Evolutionary conservation across 352 stramenopile species (phyloP).

Genomic region (Phytophthora crassamura): DNA sequence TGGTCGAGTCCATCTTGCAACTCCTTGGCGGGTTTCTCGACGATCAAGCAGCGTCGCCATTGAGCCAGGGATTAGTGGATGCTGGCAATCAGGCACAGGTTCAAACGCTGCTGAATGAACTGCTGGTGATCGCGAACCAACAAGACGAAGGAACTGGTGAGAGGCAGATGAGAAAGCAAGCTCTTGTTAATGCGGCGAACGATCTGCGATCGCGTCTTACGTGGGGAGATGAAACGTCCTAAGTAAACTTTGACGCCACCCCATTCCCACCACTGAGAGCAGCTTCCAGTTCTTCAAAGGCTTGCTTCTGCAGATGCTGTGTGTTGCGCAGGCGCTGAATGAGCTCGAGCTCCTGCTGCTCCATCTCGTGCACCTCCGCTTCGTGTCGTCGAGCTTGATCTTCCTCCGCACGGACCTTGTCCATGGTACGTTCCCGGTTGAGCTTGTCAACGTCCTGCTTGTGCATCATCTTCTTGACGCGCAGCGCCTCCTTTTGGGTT

Average conservation of each 20-base stretch:
- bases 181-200: slow-evolving; percentile 35
- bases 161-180: slow-evolving; percentile 24
- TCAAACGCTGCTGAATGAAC: slow-evolving; percentile 27
- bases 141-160: slow-evolving; percentile 8
- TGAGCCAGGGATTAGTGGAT: slow-evolving; percentile 25
- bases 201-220: slow-evolving; percentile 30
- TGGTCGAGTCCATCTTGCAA: slow-evolving; percentile 18
- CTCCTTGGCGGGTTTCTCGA: slow-evolving; percentile 28
- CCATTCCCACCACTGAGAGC: slow-evolving; percentile 57
- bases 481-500: slow-evolving; percentile 71
- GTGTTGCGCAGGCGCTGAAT: slow-evolving; percentile 86
- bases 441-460: slow-evolving; percentile 79
- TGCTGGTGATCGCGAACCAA: slow-evolving; percentile 13
- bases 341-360: slow-evolving; percentile 79
- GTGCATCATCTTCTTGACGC: slow-evolving; percentile 69
- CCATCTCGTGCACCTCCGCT: slow-evolving; percentile 82
- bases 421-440: slow-evolving; percentile 63
- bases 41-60: slow-evolving; percentile 4
- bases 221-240: slow-evolving; percentile 20
- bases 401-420: slow-evolving; percentile 74
- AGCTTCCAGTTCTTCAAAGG: slow-evolving; percentile 84
- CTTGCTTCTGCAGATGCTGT: slow-evolving; percentile 86
- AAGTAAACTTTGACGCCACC: slow-evolving; percentile 13
- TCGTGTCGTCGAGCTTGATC: slow-evolving; percentile 65
- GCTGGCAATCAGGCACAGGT: slow-evolving; percentile 24